Conservation (phyloP, 768 basidiomycete species). For the Serendipita sp. region DNA sequence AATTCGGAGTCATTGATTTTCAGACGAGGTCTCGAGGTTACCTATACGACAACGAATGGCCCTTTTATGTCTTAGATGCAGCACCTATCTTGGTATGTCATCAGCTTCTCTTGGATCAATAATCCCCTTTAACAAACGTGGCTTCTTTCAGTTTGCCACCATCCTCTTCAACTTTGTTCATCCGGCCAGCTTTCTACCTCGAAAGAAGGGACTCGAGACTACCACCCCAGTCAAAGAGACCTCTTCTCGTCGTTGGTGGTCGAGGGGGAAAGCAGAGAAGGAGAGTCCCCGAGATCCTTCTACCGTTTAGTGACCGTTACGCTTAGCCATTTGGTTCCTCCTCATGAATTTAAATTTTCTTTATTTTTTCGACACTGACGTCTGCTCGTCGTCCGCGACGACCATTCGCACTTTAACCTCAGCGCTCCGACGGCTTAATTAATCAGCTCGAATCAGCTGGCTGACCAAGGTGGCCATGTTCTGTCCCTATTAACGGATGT, state of each 20-base stretch:
- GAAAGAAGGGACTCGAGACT: constrained; percentile 9
- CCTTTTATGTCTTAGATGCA: constrained; percentile 10
- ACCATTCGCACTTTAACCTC: too few species aligned
- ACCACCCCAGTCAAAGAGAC: neutral
- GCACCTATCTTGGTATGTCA: constrained; percentile 9
- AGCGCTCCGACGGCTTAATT: too few species aligned
- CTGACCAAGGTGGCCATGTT: too few species aligned
- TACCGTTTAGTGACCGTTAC: too few species aligned
- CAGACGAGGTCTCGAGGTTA: constrained; percentile 5
- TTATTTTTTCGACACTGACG: too few species aligned
- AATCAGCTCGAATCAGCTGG: too few species aligned
- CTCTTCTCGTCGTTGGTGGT: neutral
- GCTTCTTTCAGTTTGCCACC: neutral
- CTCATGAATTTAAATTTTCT: too few species aligned
- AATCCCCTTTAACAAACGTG: neutral
- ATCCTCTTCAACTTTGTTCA: constrained; percentile 5
- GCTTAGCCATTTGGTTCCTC: too few species aligned
- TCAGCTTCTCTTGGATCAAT: neutral
- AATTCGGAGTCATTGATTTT: constrained; percentile 10
- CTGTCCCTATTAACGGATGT: too few species aligned
- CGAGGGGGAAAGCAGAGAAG: neutral
- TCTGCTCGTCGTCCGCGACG: too few species aligned
- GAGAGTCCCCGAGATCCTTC: too few species aligned
- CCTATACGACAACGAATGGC: constrained; percentile 10
- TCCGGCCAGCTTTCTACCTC: constrained; percentile 7